Conservation (phyloP, 2,329 filamentous ascomycete species). For the Sclerotinia glacialis region DNA sequence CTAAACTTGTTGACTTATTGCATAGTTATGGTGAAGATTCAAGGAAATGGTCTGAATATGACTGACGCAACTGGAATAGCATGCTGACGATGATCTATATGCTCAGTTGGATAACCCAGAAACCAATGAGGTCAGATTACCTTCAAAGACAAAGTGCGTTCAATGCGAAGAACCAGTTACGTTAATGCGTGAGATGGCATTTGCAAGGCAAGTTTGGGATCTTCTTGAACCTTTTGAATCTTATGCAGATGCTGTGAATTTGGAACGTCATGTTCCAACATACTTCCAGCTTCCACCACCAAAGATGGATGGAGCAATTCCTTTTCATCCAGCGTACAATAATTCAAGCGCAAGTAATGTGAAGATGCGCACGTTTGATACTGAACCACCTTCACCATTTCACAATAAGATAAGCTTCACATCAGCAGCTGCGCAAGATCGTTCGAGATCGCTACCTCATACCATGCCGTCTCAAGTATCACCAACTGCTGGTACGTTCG, state of each 20-base stretch:
- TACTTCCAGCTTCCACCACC: conserved; percentile 41
- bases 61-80: conserved; percentile 14
- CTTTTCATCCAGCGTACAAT: conserved; percentile 27
- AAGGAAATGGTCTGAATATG: not conserved
- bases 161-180: conserved; percentile 40
- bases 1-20: not conserved
- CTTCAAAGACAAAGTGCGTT: conserved; percentile 39
- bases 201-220: conserved; percentile 42
- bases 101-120: conserved; percentile 29
- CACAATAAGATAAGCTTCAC: conserved; percentile 24
- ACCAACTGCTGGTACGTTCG: conserved; percentile 21
- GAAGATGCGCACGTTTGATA: conserved; percentile 22
- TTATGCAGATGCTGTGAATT: conserved; percentile 42
- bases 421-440: conserved; percentile 21
- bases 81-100: conserved; percentile 23
- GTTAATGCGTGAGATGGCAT: conserved; percentile 41
- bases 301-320: conserved; percentile 33
- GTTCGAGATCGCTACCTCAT: conserved; percentile 27
- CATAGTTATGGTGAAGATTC: not conserved
- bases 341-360: conserved; percentile 19
- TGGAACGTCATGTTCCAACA: conserved; percentile 42
- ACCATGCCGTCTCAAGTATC: conserved; percentile 30
- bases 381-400: conserved; percentile 24
- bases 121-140: conserved; percentile 29
- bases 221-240: conserved; percentile 41